These are phyloP conservation scores for Ocimum tenuiflorum DNA, from an alignment of 257 asterid species.

Conservation along the genomic window DNA sequence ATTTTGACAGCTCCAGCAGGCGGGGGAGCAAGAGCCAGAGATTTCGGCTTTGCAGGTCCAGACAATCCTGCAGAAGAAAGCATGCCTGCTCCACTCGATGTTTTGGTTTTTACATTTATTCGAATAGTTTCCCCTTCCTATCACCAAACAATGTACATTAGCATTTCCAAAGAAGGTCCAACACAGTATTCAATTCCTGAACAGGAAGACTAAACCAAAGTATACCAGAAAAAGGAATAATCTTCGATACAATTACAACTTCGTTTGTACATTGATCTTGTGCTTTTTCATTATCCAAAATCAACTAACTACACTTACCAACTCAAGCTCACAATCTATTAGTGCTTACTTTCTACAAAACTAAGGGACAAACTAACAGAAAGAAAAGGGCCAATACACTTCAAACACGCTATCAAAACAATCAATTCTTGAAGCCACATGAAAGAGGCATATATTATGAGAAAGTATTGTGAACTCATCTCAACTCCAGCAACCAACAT, in stretches of 20 bases:
- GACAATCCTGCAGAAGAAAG: conserved; percentile 75
- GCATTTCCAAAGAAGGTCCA: neutral
- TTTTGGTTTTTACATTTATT: conserved; percentile 79
- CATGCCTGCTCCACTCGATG: conserved; percentile 80
- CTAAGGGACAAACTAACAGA: neutral
- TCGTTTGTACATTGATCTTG: neutral
- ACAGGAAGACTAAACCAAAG: neutral
- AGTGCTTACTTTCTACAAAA: neutral
- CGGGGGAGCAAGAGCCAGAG: conserved; percentile 74
- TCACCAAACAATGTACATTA: conserved; percentile 3
- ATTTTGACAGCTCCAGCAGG: conserved; percentile 59
- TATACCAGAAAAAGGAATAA: neutral
- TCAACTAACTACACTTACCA: conserved; percentile 1
- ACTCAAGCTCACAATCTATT: neutral
- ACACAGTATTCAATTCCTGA: neutral
- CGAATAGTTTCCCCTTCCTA: conserved; percentile 98
- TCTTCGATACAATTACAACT: neutral
- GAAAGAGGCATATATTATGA: neutral
- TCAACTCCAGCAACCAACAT: neutral
- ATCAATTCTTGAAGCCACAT: neutral
- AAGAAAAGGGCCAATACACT: no score
- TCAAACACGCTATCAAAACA: neutral
- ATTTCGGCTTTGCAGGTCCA: conserved; percentile 48
- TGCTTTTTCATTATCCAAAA: neutral
- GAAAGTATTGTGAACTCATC: neutral